A percentile compares a stretch with the other conserved stretches of the same genome.
Conservation (phyloP, 2,329 filamentous ascomycete species). For the Colletotrichum endophyticum region DNA sequence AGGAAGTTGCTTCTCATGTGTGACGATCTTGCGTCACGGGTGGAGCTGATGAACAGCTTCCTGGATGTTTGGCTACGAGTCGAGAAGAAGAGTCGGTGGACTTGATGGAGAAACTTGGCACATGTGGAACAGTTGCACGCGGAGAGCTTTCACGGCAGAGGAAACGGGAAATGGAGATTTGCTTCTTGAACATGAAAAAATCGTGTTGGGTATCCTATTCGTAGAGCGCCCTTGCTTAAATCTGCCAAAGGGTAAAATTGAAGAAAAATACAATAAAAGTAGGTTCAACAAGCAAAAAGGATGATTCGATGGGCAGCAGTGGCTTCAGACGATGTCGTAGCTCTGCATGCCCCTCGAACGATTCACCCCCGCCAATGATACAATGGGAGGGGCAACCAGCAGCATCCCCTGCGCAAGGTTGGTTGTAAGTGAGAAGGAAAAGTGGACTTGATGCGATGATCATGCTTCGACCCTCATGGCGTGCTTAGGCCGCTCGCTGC, state of each 20-base stretch:
- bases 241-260: neutral
- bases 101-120: neutral
- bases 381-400: neutral
- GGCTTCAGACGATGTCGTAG: neutral
- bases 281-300: neutral
- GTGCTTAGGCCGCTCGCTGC: neutral
- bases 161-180: neutral
- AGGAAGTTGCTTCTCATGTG: neutral
- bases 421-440: neutral
- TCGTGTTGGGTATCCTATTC: constrained; percentile 13
- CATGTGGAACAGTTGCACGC: neutral
- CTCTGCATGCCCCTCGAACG: neutral
- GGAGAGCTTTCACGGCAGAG: neutral
- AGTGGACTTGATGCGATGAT: constrained; percentile 3
- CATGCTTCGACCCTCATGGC: constrained; percentile 1
- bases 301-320: neutral
- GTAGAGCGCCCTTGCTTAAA: neutral
- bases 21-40: constrained; percentile 10
- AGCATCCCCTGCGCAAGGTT: neutral
- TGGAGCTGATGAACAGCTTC: neutral
- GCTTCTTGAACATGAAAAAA: neutral
- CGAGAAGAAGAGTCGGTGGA: constrained; percentile 9
- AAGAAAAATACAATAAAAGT: neutral
- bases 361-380: constrained; percentile 2
- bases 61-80: neutral